phyloP scores from a whole-genome alignment of 2,329 filamentous ascomycete genomes.

The Pseudovirgaria hyperparasitica region DNA sequence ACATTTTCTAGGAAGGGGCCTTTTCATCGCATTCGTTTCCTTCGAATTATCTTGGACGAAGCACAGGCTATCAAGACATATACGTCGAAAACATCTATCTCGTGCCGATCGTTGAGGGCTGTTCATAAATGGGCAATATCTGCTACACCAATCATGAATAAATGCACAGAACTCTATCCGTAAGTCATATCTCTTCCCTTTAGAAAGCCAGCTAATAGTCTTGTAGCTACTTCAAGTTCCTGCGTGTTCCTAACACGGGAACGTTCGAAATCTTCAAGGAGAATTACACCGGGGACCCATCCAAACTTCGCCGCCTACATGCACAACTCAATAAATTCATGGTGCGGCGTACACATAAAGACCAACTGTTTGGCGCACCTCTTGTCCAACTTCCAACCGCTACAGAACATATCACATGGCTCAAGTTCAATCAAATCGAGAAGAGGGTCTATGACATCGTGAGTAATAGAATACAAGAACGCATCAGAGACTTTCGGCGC shows the following conservation, averaged over 20 bases:
- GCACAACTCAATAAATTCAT: conserved; percentile 33
- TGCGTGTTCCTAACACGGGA: conserved; percentile 28
- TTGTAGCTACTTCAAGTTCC: conserved; percentile 32
- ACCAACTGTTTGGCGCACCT: conserved; percentile 39
- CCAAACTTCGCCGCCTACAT: conserved; percentile 21
- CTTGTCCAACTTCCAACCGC: conserved; percentile 43
- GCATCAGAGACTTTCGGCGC: conserved; percentile 25
- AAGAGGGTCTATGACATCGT: conserved; percentile 42
- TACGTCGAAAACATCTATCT: conserved; percentile 26
- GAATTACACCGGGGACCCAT: conserved; percentile 24
- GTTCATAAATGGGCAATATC: conserved; percentile 30
- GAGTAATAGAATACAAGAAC: conserved; percentile 25
- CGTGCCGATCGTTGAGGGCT: conserved; percentile 29
- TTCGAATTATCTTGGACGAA: conserved; percentile 45
- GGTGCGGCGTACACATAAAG: conserved; percentile 42
- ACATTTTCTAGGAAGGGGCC: too few relatives aligned
- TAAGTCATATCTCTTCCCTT: conserved; percentile 1
- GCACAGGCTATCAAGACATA: conserved; percentile 44
- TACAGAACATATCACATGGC: conserved; percentile 25
- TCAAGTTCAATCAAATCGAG: conserved; percentile 41
- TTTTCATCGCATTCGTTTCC: conserved; percentile 21
- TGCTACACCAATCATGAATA: conserved; percentile 29
- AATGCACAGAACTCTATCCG: conserved; percentile 17
- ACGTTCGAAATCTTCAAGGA: conserved; percentile 29
- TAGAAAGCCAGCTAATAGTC: conserved; percentile 17